Evolutionary conservation across 805 yeast species (phyloP).

Genomic region (Metschnikowia gelsemii): DNA sequence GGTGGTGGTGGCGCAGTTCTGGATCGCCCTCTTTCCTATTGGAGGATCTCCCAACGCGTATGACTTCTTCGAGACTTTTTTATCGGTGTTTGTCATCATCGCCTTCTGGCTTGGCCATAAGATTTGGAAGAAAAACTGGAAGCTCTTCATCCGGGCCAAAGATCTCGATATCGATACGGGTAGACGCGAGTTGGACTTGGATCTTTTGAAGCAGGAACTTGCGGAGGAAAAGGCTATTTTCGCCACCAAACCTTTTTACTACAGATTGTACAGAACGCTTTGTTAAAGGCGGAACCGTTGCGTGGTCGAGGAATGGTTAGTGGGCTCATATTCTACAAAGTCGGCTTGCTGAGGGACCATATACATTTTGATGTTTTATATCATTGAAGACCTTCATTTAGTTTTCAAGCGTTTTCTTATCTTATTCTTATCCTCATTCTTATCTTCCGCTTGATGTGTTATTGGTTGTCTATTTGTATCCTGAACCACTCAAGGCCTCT

Average conservation of each 20-base stretch:
- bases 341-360: no score
- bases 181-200: conserved; percentile 39
- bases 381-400: no score
- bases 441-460: no score
- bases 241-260: conserved; percentile 46
- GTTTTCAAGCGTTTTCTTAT: no score
- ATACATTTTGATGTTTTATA: no score
- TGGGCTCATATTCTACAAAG: no score
- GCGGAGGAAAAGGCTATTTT: conserved; percentile 55
- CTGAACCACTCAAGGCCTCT: no score
- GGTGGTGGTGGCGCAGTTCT: conserved; percentile 58
- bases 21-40: conserved; percentile 64
- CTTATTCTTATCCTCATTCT: no score
- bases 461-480: no score
- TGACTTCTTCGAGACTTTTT: conserved; percentile 60
- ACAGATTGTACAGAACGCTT: conserved; percentile 56
- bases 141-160: conserved; percentile 27
- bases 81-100: conserved; percentile 62
- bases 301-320: no score
- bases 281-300: conserved; percentile 32
- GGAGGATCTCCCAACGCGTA: conserved; percentile 27
- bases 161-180: conserved; percentile 40
- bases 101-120: conserved; percentile 58
- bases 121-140: conserved; percentile 44
- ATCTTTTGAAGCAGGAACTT: conserved; percentile 42